Percentiles rank a stretch among this genome's conserved stretches.
Conservation (phyloP, 2,329 filamentous ascomycete genomes). For the Colletotrichum tanaceti region DNA sequence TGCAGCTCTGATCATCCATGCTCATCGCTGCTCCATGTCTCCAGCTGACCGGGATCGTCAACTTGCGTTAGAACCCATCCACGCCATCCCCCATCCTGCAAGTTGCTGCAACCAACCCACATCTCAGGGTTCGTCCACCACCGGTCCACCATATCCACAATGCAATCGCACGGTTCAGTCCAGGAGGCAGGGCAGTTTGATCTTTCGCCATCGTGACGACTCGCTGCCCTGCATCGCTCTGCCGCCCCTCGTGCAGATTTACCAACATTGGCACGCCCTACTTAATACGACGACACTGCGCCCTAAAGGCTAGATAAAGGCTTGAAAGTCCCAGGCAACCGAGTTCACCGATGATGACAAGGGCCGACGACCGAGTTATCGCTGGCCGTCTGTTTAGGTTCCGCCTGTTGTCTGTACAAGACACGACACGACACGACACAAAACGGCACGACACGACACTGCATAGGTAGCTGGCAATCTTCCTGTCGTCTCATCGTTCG, state of each 20-base stretch:
- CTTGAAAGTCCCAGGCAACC: constrained; percentile 6
- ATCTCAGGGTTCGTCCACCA: neutral
- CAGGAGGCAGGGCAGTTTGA: neutral
- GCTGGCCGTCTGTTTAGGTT: neutral
- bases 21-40: neutral
- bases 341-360: constrained; percentile 13
- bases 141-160: no score
- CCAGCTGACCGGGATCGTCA: constrained; percentile 23
- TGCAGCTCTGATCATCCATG: constrained; percentile 20
- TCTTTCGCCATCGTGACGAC: constrained; percentile 2
- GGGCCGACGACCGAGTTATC: neutral
- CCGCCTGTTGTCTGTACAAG: neutral
- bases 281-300: neutral
- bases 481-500: neutral
- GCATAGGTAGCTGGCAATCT: neutral
- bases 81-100: neutral
- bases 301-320: neutral
- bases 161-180: neutral
- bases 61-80: constrained; percentile 19
- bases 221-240: constrained; percentile 24
- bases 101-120: neutral
- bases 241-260: constrained; percentile 21
- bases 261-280: neutral
- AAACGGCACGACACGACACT: neutral
- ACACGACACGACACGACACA: neutral